Conservation (phyloP, 2,329 filamentous ascomycete species). For the Colletotrichum ledebouriae region DNA sequence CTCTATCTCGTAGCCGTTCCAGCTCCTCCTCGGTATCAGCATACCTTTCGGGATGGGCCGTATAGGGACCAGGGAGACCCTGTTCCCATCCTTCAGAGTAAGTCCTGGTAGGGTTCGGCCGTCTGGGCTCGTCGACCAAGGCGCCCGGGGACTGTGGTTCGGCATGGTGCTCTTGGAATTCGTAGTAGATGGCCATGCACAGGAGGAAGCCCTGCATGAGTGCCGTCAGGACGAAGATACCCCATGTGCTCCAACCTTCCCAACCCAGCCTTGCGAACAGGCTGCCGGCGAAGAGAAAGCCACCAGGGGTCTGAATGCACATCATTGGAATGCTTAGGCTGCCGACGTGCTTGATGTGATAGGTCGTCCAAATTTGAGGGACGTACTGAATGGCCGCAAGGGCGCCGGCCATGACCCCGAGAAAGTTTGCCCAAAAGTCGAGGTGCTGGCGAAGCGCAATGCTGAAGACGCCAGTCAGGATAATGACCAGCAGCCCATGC, state of each 20-base stretch:
- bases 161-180: conserved; percentile 62
- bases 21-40: conserved; percentile 65
- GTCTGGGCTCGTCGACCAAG: conserved; percentile 45
- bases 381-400: conserved; percentile 93
- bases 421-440: conserved; percentile 84
- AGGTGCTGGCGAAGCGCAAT: conserved; percentile 74
- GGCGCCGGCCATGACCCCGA: conserved; percentile 83
- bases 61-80: conserved; percentile 64
- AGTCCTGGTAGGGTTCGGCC: conserved; percentile 57
- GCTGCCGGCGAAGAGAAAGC: conserved; percentile 89
- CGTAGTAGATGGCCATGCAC: conserved; percentile 83
- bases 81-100: conserved; percentile 66
- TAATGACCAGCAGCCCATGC: conserved; percentile 79
- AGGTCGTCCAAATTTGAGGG: conserved; percentile 95
- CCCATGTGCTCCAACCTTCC: conserved; percentile 95
- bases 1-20: conserved; percentile 63
- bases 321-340: conserved; percentile 98
- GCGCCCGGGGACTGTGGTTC: conserved; percentile 41
- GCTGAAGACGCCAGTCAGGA: conserved; percentile 78
- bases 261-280: conserved; percentile 83
- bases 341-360: conserved; percentile 84
- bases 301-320: conserved; percentile 96
- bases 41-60: conserved; percentile 65
- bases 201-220: conserved; percentile 86
- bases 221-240: conserved; percentile 89